Conservation (phyloP, 371 early-diverging fungal genomes). For the Smittium culicis region DNA sequence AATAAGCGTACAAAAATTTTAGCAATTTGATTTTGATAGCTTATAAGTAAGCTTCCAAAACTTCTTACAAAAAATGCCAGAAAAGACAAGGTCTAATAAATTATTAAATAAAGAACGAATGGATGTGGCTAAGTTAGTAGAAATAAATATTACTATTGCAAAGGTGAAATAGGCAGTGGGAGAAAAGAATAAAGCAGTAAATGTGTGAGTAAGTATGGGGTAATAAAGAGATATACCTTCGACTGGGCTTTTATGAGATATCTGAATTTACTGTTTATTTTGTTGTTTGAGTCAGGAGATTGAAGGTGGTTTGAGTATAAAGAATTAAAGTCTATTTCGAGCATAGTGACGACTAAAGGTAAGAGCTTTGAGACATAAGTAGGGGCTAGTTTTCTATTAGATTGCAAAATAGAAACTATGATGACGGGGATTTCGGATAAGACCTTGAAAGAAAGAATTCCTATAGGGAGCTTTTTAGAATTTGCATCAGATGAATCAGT, state of each 20-base stretch:
- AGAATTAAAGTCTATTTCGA: slow-evolving; percentile 23
- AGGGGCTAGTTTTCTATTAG: slow-evolving; percentile 59
- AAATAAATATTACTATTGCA: too few relatives aligned
- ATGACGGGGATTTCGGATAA: slow-evolving; percentile 94
- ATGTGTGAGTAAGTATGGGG: too few relatives aligned
- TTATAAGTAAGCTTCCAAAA: slow-evolving; percentile 50
- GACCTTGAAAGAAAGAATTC: slow-evolving; percentile 86
- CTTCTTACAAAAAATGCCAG: slow-evolving; percentile 83
- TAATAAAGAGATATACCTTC: slow-evolving; percentile 24
- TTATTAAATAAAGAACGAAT: not conserved
- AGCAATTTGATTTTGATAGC: slow-evolving; percentile 69
- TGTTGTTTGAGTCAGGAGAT: not conserved
- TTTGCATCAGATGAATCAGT: slow-evolving; percentile 45
- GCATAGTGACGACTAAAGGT: slow-evolving; percentile 59
- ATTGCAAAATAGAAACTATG: slow-evolving; percentile 86
- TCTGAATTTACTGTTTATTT: slow-evolving; percentile 14
- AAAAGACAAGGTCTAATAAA: slow-evolving; percentile 70
- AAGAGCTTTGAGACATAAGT: slow-evolving; percentile 71
- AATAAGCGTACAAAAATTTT: slow-evolving; percentile 74
- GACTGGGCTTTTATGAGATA: slow-evolving; percentile 32
- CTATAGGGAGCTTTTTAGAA: slow-evolving; percentile 49
- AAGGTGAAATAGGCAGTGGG: too few relatives aligned
- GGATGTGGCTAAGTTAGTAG: too few relatives aligned
- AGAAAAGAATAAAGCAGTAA: too few relatives aligned
- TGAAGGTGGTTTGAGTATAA: not conserved